Evolutionary conservation across 257 asterid species (phyloP), one percentile per base, ranked within the genome.

Genomic region (Haberlea rhodopensis): DNA sequence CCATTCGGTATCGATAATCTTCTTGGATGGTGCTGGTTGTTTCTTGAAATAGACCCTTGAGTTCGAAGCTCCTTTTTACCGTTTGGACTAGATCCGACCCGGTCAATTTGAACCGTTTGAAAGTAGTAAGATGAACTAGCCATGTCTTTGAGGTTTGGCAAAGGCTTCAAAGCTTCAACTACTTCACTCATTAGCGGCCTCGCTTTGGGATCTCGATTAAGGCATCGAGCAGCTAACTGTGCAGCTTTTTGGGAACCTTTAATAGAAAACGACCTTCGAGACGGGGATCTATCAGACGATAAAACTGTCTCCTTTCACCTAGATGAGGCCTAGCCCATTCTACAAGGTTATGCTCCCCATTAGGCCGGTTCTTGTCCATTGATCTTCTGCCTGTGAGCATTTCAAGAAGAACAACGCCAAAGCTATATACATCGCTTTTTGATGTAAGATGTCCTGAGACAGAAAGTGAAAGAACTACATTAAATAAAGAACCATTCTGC

Each of bases 171-270:
- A 58, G 87, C 90, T 77, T 84, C 95, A 0, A 89, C 97, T 15
- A 87, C 94, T 69, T 92, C 94, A 45, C 98, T 89, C 98, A 92
- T 92, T 25, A 78, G 78, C 4, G 99, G 99, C 40, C 99, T 71
- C 48, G 71, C 80, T 76, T 87, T 92, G 24, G 99, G 72, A 45
- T 92, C 97, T 16, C 99, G 81, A 69, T 87, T 81, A 8, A 89
- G 94, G 80, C 97, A 92, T 32, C 81, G 88, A 24, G 95, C 96
- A 13, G 99, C 97, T 77, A 89, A 64, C 31, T 89, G 95, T 24
- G 95, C 99, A 26, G 97, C 99, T 71, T 87, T 89, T 67, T 85
- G 96, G 54, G 99, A 94, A 63, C 97, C 99, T 78, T 82, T 92
- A 24, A 92, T 79, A 0, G 99, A 92, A 57, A 92, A 76, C 85